Percentiles rank a stretch among this genome's conserved stretches.
These are phyloP conservation scores for Aristolochia fimbriata DNA, from an alignment of 164 flowering plant species.

Conservation along the genomic window DNA sequence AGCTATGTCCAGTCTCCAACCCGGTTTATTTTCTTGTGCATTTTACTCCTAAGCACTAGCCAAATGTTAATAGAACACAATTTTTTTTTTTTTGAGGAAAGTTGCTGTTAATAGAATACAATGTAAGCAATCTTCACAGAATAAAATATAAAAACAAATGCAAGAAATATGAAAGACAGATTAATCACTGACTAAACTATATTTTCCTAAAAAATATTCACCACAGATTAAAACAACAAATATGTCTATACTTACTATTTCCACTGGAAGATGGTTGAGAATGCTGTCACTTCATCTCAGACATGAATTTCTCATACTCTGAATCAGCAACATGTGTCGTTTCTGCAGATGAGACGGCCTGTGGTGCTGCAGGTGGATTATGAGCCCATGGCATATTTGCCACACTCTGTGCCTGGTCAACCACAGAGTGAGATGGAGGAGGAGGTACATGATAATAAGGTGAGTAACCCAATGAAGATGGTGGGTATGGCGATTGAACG, in stretches of 20 bases:
- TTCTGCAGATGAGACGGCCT: constrained; percentile 46
- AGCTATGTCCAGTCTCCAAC: no score
- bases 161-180: background rate
- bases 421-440: constrained; percentile 30
- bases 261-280: background rate
- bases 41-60: no score
- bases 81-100: no score
- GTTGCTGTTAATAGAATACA: no score
- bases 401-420: constrained; percentile 37
- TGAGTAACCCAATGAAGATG: constrained; percentile 47
- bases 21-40: no score
- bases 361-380: constrained; percentile 42
- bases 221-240: background rate
- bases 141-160: background rate
- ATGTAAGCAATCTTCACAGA: background rate
- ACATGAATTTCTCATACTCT: constrained; percentile 91
- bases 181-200: background rate
- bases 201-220: background rate
- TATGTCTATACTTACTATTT: constrained; percentile 16
- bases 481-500: constrained; percentile 39
- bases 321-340: constrained; percentile 45
- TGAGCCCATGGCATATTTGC: constrained; percentile 67
- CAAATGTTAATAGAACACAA: background rate
- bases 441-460: constrained; percentile 50
- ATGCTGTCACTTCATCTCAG: constrained; percentile 65